phyloP scores from a whole-genome alignment of 179 eudicot genomes.

The Beta macrorhiza region DNA sequence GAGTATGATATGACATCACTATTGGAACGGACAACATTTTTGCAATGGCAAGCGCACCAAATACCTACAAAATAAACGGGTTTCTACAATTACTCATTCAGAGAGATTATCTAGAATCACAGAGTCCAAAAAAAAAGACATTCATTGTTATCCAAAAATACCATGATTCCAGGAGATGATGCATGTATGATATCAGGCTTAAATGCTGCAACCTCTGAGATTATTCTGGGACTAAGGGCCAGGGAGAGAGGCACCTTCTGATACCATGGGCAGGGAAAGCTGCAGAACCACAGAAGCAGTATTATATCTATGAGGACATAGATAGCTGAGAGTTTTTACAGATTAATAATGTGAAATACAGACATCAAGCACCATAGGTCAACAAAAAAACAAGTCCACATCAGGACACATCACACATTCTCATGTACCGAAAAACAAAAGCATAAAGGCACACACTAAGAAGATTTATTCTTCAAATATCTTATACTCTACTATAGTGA shows the following conservation, averaged over 20 bases:
- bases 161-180: slow-evolving; percentile 95
- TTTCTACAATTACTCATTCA: neutral
- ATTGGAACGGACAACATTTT: slow-evolving; percentile 78
- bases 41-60: slow-evolving; percentile 88
- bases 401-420: neutral
- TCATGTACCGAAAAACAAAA: neutral
- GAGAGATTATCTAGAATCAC: neutral
- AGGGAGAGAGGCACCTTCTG: slow-evolving; percentile 92
- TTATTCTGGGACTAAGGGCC: slow-evolving; percentile 95
- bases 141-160: slow-evolving; percentile 25
- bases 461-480: neutral
- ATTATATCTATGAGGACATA: neutral
- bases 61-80: slow-evolving; percentile 49
- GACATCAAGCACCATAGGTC: neutral
- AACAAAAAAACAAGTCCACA: neutral
- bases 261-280: slow-evolving; percentile 93
- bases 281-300: slow-evolving; percentile 36
- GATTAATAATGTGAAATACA: neutral
- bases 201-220: slow-evolving; percentile 79
- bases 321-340: neutral
- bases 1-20: slow-evolving; percentile 99
- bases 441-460: neutral
- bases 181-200: slow-evolving; percentile 96
- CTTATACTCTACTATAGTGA: neutral
- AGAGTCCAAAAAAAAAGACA: neutral